Evolutionary conservation across 768 basidiomycete genomes (phyloP).

Genomic region (Rhodotorula paludigena): DNA sequence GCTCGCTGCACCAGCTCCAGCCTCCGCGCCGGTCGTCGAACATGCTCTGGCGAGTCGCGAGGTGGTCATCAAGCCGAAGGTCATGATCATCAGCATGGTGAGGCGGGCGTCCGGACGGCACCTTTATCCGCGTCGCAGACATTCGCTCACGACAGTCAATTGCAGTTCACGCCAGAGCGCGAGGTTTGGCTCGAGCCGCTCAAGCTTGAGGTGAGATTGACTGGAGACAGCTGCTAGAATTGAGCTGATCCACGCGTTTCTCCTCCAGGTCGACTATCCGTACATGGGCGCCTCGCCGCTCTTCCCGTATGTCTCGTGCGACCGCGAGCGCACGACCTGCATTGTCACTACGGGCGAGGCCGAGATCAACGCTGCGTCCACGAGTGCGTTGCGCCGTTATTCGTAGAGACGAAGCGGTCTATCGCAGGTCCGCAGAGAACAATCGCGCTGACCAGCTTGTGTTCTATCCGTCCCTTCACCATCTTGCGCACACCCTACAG

Average conservation of each 20-base stretch:
- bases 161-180: slow-evolving; percentile 42
- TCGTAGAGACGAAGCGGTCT: too few species aligned
- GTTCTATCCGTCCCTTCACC: too few species aligned
- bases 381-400: slow-evolving; percentile 26
- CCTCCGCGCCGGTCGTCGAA: background rate
- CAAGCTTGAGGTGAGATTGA: too few species aligned
- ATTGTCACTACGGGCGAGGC: slow-evolving; percentile 44
- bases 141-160: too few species aligned
- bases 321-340: slow-evolving; percentile 47
- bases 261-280: slow-evolving; percentile 46
- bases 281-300: slow-evolving; percentile 48
- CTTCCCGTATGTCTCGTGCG: slow-evolving; percentile 50
- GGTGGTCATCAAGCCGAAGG: slow-evolving; percentile 36
- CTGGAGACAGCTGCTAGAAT: too few species aligned
- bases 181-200: slow-evolving; percentile 43
- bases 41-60: background rate
- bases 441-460: too few species aligned
- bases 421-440: too few species aligned
- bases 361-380: slow-evolving; percentile 52
- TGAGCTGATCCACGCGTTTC: too few species aligned
- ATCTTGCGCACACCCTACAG: too few species aligned
- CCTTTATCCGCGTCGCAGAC: background rate
- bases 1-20: slow-evolving; percentile 13
- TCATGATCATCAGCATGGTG: slow-evolving; percentile 42
- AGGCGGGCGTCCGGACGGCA: background rate